Percentiles rank a stretch among this genome's conserved stretches.
These are phyloP conservation scores for Diversispora epigaea DNA, from an alignment of 192 early-diverging fungal genomes.

Conservation along the genomic window DNA sequence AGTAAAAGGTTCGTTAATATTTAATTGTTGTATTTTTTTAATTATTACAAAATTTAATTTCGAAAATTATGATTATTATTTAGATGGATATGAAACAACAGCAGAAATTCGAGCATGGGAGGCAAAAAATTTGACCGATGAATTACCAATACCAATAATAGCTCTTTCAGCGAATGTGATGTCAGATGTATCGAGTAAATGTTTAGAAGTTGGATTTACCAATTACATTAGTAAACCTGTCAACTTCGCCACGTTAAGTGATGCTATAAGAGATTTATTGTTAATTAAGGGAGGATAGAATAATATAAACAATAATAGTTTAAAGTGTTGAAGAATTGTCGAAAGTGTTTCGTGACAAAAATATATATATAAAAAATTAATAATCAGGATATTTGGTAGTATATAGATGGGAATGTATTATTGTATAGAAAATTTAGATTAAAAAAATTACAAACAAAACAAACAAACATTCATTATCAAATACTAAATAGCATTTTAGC, in stretches of 20 bases:
- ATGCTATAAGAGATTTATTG: conserved; percentile 9
- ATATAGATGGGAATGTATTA: no score
- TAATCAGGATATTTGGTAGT: no score
- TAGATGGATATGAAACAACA: conserved; percentile 58
- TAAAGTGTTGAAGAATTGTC: no score
- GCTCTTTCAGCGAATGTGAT: conserved; percentile 60
- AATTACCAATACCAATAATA: conserved; percentile 52
- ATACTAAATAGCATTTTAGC: no score
- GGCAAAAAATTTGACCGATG: conserved; percentile 34
- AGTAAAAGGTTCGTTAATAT: conserved; percentile 44
- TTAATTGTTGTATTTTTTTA: not conserved
- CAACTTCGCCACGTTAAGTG: conserved; percentile 9
- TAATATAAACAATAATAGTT: no score
- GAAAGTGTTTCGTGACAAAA: no score
- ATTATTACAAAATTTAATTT: not conserved
- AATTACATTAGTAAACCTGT: conserved; percentile 56
- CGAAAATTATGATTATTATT: not conserved
- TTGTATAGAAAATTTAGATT: no score
- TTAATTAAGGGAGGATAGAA: no score
- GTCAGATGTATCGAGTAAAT: conserved; percentile 52
- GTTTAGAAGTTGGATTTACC: conserved; percentile 50
- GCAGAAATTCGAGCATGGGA: conserved; percentile 55
- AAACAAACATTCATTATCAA: no score
- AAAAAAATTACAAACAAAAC: no score
- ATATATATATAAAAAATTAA: no score